phyloP scores from a whole-genome alignment of 2,329 filamentous ascomycete genomes.

The Aspergillus chevalieri region DNA sequence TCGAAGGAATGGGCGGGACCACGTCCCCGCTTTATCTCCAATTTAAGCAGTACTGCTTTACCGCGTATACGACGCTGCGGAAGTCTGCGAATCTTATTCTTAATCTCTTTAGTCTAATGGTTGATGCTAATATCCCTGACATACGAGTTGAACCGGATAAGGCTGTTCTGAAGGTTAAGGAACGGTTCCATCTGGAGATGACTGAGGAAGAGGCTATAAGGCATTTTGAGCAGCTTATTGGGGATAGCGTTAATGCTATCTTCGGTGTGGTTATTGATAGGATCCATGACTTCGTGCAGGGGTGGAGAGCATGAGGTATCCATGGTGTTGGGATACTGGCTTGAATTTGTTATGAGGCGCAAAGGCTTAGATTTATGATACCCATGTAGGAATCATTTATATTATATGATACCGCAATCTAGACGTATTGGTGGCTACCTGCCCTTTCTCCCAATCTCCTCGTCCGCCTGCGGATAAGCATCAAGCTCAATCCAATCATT shows the following conservation, averaged over 20 bases:
- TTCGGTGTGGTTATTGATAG: slow-evolving; percentile 93
- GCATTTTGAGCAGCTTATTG: slow-evolving; percentile 82
- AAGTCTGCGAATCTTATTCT: slow-evolving; percentile 88
- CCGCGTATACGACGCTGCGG: slow-evolving; percentile 83
- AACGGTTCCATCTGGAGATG: slow-evolving; percentile 86
- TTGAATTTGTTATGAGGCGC: background rate
- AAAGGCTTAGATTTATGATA: slow-evolving; percentile 3
- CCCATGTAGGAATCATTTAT: slow-evolving; percentile 1
- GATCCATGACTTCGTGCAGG: slow-evolving; percentile 88
- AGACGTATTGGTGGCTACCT: background rate
- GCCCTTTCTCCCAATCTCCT: slow-evolving; percentile 13
- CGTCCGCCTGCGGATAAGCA: slow-evolving; percentile 10
- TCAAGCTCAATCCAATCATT: slow-evolving; percentile 21
- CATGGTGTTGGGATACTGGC: slow-evolving; percentile 3
- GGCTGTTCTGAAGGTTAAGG: slow-evolving; percentile 88
- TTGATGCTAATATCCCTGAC: slow-evolving; percentile 94
- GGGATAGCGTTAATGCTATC: slow-evolving; percentile 81
- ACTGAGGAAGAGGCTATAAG: slow-evolving; percentile 87
- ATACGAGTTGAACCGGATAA: slow-evolving; percentile 89
- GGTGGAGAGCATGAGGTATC: slow-evolving; percentile 61
- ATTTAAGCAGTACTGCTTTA: slow-evolving; percentile 94
- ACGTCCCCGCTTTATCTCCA: slow-evolving; percentile 73
- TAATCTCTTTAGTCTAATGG: slow-evolving; percentile 94
- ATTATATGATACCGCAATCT: background rate
- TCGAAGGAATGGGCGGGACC: slow-evolving; percentile 92